phyloP scores from a whole-genome alignment of 306 rosid species.

The Inga laurina region DNA sequence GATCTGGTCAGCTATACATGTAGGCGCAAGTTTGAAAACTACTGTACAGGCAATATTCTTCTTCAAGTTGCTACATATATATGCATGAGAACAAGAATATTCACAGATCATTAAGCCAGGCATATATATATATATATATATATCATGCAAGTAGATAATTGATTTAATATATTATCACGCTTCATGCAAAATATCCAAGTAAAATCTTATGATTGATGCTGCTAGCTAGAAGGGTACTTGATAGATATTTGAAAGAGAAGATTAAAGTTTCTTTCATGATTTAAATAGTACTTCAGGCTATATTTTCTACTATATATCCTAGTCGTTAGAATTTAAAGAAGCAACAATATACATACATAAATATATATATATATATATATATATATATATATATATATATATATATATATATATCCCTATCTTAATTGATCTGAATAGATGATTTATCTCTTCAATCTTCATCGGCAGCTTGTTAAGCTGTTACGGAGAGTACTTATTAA shows the following conservation, averaged over 20 bases:
- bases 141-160: too few relatives aligned
- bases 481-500: too few relatives aligned
- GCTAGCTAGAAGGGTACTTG: too few relatives aligned
- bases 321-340: background rate
- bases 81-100: background rate
- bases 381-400: too few relatives aligned
- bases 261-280: too few relatives aligned
- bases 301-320: background rate
- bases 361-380: too few relatives aligned
- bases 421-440: too few relatives aligned
- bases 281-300: background rate
- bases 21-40: too few relatives aligned
- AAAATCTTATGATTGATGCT: background rate
- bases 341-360: background rate
- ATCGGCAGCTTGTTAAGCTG: too few relatives aligned
- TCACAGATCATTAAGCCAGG: background rate
- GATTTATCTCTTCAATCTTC: too few relatives aligned
- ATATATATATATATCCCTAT: background rate
- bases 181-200: background rate
- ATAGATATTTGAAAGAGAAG: background rate
- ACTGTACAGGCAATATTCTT: background rate
- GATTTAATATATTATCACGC: too few relatives aligned
- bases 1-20: background rate
- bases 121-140: too few relatives aligned
- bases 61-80: background rate